Percentiles rank a stretch among this genome's conserved stretches.
These are phyloP conservation scores for Starmerella bacillaris DNA, from an alignment of 805 yeast species.

Conservation along the genomic window DNA sequence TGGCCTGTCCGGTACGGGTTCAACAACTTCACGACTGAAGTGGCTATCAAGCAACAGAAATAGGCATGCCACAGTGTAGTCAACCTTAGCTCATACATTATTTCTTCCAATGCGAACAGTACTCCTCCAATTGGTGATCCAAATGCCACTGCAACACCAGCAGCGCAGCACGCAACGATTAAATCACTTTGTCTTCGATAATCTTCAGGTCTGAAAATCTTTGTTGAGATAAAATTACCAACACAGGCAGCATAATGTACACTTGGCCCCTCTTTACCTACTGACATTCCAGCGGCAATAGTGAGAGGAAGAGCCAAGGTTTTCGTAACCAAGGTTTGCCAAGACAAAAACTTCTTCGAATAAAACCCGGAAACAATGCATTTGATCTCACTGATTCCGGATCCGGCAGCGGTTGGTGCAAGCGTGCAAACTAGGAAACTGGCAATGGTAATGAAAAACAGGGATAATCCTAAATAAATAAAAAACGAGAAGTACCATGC, in stretches of 20 bases:
- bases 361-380: slow-evolving; percentile 83
- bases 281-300: slow-evolving; percentile 79
- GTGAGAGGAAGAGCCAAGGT: slow-evolving; percentile 71
- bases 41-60: slow-evolving; percentile 78
- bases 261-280: slow-evolving; percentile 96
- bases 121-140: slow-evolving; percentile 93
- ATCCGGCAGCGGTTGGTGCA: slow-evolving; percentile 89
- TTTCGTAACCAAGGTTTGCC: slow-evolving; percentile 56
- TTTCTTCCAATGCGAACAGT: slow-evolving; percentile 79
- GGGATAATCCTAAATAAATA: slow-evolving; percentile 41
- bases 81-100: slow-evolving; percentile 47
- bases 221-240: slow-evolving; percentile 43
- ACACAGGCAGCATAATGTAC: slow-evolving; percentile 96
- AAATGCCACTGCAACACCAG: slow-evolving; percentile 97
- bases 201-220: slow-evolving; percentile 26
- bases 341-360: slow-evolving; percentile 56
- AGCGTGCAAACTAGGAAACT: slow-evolving; percentile 48
- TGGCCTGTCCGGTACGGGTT: slow-evolving; percentile 93
- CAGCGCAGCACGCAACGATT: slow-evolving; percentile 81
- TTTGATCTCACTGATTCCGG: slow-evolving; percentile 93
- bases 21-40: slow-evolving; percentile 55
- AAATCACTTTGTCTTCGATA: slow-evolving; percentile 34
- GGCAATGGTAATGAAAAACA: slow-evolving; percentile 43
- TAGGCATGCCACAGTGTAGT: slow-evolving; percentile 80
- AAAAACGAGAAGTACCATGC: slow-evolving; percentile 43